Conservation (phyloP, 2,329 filamentous ascomycete genomes). For the Scedosporium boydii region DNA sequence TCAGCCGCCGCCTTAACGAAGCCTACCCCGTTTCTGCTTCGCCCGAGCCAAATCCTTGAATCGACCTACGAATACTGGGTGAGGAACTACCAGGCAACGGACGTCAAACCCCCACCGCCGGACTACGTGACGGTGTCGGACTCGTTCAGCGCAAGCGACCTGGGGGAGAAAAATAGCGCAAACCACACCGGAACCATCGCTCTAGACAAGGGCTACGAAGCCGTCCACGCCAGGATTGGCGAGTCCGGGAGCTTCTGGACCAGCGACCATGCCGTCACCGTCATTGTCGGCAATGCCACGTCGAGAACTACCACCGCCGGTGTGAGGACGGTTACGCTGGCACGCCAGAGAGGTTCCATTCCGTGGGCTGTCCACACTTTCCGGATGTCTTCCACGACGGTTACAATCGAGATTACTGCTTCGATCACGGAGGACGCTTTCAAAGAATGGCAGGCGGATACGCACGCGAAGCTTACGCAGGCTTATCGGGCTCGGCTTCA, state of each 20-base stretch:
- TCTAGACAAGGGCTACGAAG: not conserved
- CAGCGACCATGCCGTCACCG: not conserved
- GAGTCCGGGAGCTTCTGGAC: not conserved
- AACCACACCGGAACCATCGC: not conserved
- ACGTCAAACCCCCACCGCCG: not conserved
- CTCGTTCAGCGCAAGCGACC: not conserved
- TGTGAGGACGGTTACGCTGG: not conserved
- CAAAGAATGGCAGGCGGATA: not conserved
- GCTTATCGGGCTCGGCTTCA: not conserved
- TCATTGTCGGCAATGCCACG: not conserved
- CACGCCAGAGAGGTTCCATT: not conserved
- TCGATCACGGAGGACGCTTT: not conserved
- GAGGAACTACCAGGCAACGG: not conserved
- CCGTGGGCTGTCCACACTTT: not conserved
- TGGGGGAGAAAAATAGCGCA: not conserved
- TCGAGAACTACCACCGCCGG: not conserved
- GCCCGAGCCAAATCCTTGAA: not conserved
- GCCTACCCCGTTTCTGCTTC: not conserved
- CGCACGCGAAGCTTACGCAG: not conserved
- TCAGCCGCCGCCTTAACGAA: not conserved
- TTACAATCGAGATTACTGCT: not conserved
- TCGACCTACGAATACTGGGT: not conserved
- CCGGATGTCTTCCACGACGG: not conserved
- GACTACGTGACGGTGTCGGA: not conserved
- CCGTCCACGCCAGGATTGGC: not conserved